Conservation (phyloP, 148 eudicot genomes). For the Pharnaceum exiguum region DNA sequence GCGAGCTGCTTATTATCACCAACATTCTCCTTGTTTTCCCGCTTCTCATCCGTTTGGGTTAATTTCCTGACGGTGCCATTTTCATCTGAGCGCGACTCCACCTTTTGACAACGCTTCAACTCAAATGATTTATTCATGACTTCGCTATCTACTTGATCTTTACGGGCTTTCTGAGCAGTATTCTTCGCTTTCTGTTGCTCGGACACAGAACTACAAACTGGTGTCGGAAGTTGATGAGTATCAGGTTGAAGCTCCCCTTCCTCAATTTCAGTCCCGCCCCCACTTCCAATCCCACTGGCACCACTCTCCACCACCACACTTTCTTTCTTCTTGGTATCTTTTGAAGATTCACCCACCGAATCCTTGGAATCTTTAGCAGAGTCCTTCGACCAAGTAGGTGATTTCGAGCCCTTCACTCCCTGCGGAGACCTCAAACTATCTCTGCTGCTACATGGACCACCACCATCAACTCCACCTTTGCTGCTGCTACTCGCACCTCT, state of each 20-base stretch:
- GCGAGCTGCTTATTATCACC: constrained; percentile 26
- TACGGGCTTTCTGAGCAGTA: constrained; percentile 19
- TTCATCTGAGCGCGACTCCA: constrained; percentile 9
- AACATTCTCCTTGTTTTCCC: constrained; percentile 16
- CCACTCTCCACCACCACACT: constrained; percentile 46
- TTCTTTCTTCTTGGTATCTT: constrained; percentile 57
- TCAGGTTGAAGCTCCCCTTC: constrained; percentile 97
- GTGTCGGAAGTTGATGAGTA: constrained; percentile 30
- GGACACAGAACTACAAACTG: constrained; percentile 12
- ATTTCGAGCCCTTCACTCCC: constrained; percentile 50
- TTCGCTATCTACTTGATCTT: constrained; percentile 8
- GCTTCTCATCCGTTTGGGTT: constrained; percentile 23
- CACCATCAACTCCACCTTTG: constrained; percentile 42
- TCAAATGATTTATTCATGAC: constrained; percentile 12
- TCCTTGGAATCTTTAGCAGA: constrained; percentile 58
- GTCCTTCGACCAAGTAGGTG: constrained; percentile 57
- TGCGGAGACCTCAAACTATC: constrained; percentile 51
- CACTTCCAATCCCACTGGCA: constrained; percentile 28
- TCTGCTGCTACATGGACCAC: constrained; percentile 34
- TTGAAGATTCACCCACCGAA: constrained; percentile 62
- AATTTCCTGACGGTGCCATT: constrained; percentile 10
- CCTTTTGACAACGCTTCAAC: constrained; percentile 9
- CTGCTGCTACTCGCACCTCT: constrained; percentile 40
- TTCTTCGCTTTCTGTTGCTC: constrained; percentile 9
- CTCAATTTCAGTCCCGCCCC: constrained; percentile 69